These are phyloP conservation scores for Helicostylum pulchrum DNA, from an alignment of 192 early-diverging fungal genomes.

Conservation along the genomic window DNA sequence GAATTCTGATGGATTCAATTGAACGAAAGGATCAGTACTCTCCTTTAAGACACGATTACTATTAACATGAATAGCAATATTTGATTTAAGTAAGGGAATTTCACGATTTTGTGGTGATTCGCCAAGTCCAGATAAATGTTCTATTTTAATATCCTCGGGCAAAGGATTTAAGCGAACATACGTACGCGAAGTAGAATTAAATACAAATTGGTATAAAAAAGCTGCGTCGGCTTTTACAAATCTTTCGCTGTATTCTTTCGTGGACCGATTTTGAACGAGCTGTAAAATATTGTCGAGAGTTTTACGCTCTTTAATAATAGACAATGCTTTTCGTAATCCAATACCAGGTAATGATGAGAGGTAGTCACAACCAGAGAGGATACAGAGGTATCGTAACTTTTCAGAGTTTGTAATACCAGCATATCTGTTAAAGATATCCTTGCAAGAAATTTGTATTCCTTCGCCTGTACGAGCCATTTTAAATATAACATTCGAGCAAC, in stretches of 20 bases:
- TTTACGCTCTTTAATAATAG: conserved; percentile 47
- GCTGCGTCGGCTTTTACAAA: conserved; percentile 82
- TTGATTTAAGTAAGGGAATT: background rate
- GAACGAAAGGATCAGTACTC: too few relatives aligned
- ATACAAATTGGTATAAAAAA: conserved; percentile 90
- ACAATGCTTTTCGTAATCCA: conserved; percentile 79
- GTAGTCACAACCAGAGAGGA: conserved; percentile 98
- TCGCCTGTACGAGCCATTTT: conserved; percentile 80
- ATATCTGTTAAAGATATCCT: conserved; percentile 47
- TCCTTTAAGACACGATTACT: too few relatives aligned
- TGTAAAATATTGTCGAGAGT: conserved; percentile 37
- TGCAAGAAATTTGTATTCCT: conserved; percentile 59
- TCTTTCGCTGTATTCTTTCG: conserved; percentile 61
- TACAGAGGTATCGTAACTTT: conserved; percentile 86
- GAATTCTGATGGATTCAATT: too few relatives aligned
- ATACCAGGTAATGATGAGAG: conserved; percentile 78
- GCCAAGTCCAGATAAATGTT: background rate
- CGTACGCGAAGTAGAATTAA: conserved; percentile 53
- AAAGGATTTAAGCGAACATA: conserved; percentile 60
- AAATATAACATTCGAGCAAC: conserved; percentile 75
- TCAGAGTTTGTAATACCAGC: conserved; percentile 58
- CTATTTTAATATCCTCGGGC: conserved; percentile 12
- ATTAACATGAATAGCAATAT: background rate
- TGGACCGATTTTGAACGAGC: conserved; percentile 33
- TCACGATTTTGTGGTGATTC: background rate